Conservation (phyloP, 1,139 yeast species). For the Spathaspora jeffriesii region DNA sequence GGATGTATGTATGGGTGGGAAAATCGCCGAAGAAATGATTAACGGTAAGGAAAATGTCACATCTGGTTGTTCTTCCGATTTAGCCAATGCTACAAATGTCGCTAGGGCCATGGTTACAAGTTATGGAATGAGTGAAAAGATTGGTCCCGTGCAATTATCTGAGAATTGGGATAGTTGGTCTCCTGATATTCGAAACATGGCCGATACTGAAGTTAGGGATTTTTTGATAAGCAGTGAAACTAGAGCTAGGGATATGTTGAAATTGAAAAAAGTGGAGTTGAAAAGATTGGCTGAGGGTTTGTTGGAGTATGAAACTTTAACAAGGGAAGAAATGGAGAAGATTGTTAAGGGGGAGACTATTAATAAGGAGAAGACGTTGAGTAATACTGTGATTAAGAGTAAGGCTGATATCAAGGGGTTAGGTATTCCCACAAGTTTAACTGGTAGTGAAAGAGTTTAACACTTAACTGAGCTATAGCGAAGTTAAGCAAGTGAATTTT, state of each 20-base stretch:
- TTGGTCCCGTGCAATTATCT: constrained; percentile 88
- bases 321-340: constrained; percentile 86
- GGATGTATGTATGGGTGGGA: constrained; percentile 99
- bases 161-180: constrained; percentile 97
- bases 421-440: not conserved
- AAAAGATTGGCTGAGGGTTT: constrained; percentile 90
- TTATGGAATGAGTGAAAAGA: constrained; percentile 93
- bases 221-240: constrained; percentile 73
- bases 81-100: constrained; percentile 84
- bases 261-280: constrained; percentile 66
- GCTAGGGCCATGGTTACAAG: constrained; percentile 98
- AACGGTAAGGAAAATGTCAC: constrained; percentile 94
- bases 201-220: constrained; percentile 88
- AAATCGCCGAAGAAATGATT: constrained; percentile 91
- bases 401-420: not conserved
- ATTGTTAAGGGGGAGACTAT: constrained; percentile 79
- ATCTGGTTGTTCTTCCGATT: constrained; percentile 91
- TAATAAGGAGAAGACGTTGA: constrained; percentile 62
- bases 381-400: constrained; percentile 75
- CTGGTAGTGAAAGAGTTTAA: too few species aligned
- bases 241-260: constrained; percentile 72
- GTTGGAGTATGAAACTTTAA: constrained; percentile 92
- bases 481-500: too few species aligned
- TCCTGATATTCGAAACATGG: constrained; percentile 79
- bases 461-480: too few species aligned